Base-by-base conservation (phyloP, 2,329 filamentous ascomycete genomes). In the Simplicillium aogashimaense region DNA sequence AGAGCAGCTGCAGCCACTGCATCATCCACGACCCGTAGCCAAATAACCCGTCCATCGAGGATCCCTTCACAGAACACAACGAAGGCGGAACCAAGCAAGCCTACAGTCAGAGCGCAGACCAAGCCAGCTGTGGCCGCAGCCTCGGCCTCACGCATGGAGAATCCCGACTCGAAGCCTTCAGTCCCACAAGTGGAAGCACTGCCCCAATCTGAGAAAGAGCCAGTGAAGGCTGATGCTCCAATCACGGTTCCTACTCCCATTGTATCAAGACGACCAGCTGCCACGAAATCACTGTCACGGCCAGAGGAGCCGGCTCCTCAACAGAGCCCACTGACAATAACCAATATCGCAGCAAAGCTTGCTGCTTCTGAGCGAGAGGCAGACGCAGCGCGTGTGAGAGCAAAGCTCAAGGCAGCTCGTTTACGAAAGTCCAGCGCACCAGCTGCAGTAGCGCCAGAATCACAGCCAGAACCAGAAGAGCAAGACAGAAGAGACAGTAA, bases 341-440 rank as follows among this genome's bases (percentile, higher is more conserved):
- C 74, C 8, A 69, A 64, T 29, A 81, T 81, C 45, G 72, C 74
- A 0, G 75, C 76, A 20, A 81, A 81, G 55, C 64, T 81, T 0
- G 78, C 76, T 1, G 77, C 78, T 2, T 75, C 76, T 1, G 78
- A 81, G 47, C 66, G 74, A 14, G 76, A 81, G 39, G 78, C 78
- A 4, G 76, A 81, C 46, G 77, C 77, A 1, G 76, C 76, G 1
- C 67, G 77, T 17, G 75, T 81, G 0, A 63, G 76, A 3, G 78
- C 78, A 3, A 81, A 81, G 53, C 65, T 81, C 25, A 72, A 68
- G 49, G 76, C 77, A 1, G 72, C 71, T 3, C 58, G 41, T 47
- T 41, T 40, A 51, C 38, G 43, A 45, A 37, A 5, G 38, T 28
- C 5, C 44, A 52, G 20, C 40, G 52, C 12, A 43, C 20, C 34